These are phyloP conservation scores for Coemansia sp. DNA, from an alignment of 192 early-diverging fungal genomes.

Conservation along the genomic window DNA sequence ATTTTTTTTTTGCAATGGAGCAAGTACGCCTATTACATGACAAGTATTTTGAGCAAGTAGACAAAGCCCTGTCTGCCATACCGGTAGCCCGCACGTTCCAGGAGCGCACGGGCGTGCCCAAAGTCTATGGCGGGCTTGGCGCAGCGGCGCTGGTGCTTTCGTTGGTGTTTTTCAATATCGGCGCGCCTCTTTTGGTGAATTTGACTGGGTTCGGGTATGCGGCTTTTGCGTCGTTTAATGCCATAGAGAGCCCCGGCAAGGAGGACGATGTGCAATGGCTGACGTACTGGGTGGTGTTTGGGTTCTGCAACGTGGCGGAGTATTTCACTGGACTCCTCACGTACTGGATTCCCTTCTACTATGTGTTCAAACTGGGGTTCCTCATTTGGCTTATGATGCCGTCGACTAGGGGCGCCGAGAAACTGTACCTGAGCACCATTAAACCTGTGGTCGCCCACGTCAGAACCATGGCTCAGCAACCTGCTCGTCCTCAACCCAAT, in stretches of 20 bases:
- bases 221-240: constrained; percentile 90
- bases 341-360: constrained; percentile 97
- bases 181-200: constrained; percentile 74
- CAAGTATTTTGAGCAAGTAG: constrained; percentile 49
- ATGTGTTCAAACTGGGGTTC: constrained; percentile 85
- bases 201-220: constrained; percentile 90
- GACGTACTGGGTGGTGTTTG: constrained; percentile 90
- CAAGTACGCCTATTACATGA: constrained; percentile 40
- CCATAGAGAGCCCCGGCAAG: constrained; percentile 78
- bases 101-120: constrained; percentile 76
- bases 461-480: neutral
- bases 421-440: constrained; percentile 71
- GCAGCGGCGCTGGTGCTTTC: constrained; percentile 59
- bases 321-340: constrained; percentile 87
- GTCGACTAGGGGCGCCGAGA: constrained; percentile 72
- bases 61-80: constrained; percentile 71
- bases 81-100: constrained; percentile 68
- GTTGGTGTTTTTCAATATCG: constrained; percentile 91
- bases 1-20: constrained; percentile 30
- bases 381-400: constrained; percentile 84
- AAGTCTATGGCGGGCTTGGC: constrained; percentile 80
- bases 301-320: constrained; percentile 81
- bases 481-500: constrained; percentile 22
- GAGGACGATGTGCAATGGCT: constrained; percentile 87
- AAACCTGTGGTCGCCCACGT: constrained; percentile 68